phyloP scores from a whole-genome alignment of 2,329 filamentous ascomycete genomes.

The Allantophomopsis cytisporea region DNA sequence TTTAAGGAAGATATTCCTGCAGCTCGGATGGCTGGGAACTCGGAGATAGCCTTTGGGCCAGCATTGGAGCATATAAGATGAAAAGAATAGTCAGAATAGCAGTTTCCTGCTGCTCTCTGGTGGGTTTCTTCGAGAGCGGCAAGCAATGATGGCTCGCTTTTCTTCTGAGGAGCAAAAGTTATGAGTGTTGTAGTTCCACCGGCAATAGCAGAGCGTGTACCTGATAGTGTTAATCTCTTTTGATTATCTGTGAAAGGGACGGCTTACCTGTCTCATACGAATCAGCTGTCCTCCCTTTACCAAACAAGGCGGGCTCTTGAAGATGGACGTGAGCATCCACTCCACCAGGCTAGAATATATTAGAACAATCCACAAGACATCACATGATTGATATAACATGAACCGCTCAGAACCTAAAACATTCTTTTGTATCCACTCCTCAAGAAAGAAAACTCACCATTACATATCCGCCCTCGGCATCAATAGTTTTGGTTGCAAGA shows the following conservation, averaged over 20 bases:
- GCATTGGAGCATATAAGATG: slow-evolving; percentile 29
- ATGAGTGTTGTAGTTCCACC: slow-evolving; percentile 34
- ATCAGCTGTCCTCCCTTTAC: slow-evolving; percentile 16
- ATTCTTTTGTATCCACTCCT: background rate
- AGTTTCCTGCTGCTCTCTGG: slow-evolving; percentile 24
- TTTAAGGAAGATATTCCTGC: slow-evolving; percentile 27
- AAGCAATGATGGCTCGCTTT: slow-evolving; percentile 28
- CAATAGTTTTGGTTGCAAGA: slow-evolving; percentile 19
- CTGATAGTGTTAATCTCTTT: slow-evolving; percentile 6
- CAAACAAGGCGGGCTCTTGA: slow-evolving; percentile 28
- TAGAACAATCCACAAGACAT: no score
- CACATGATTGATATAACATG: no score
- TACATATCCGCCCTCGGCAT: slow-evolving; percentile 28
- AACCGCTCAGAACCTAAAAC: no score
- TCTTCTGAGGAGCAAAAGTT: slow-evolving; percentile 30
- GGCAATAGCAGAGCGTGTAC: slow-evolving; percentile 28
- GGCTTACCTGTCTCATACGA: slow-evolving; percentile 13
- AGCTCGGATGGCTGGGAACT: slow-evolving; percentile 15
- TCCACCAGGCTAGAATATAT: slow-evolving; percentile 19
- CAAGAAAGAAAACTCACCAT: slow-evolving; percentile 14
- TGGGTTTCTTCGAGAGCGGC: slow-evolving; percentile 27
- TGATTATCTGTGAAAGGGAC: background rate
- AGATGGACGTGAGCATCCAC: slow-evolving; percentile 32
- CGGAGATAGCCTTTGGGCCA: slow-evolving; percentile 20
- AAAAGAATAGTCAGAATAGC: slow-evolving; percentile 34